Evolutionary conservation across 1,284 basidiomycete species (phyloP).

Genomic region (Butyriboletus appendiculatus): DNA sequence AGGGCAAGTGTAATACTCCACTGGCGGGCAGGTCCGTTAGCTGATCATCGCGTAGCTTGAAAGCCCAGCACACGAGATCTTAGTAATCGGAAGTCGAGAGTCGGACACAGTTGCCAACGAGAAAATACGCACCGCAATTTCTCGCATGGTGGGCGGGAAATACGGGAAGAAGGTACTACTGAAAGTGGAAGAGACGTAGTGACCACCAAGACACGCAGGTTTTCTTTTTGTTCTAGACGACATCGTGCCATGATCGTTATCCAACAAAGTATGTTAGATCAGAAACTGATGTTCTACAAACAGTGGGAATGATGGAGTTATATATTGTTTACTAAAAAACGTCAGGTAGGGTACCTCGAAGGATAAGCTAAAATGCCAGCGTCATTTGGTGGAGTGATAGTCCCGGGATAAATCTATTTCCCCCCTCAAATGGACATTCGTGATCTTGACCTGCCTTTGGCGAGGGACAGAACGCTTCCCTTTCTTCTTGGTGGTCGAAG

Average conservation of each 20-base stretch:
- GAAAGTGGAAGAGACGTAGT: slow-evolving; percentile 44
- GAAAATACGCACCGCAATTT: slow-evolving; percentile 50
- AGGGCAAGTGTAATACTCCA: slow-evolving; percentile 45
- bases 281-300: background rate
- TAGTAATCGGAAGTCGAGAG: slow-evolving; percentile 49
- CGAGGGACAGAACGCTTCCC: slow-evolving; percentile 75
- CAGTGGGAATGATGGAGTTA: background rate
- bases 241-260: background rate
- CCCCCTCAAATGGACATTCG: slow-evolving; percentile 84
- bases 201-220: background rate
- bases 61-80: slow-evolving; percentile 66
- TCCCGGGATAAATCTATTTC: slow-evolving; percentile 83
- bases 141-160: slow-evolving; percentile 50
- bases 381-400: slow-evolving; percentile 44
- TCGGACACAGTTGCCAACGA: slow-evolving; percentile 55
- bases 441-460: slow-evolving; percentile 79
- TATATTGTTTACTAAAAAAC: background rate
- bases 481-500: slow-evolving; percentile 67
- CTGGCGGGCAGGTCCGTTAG: background rate
- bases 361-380: background rate
- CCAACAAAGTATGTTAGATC: background rate
- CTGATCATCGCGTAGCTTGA: slow-evolving; percentile 47
- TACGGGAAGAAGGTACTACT: slow-evolving; percentile 75
- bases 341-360: background rate
- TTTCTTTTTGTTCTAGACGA: background rate